Conservation (phyloP, 2,329 filamentous ascomycete species). For the Simplicillium sp. region DNA sequence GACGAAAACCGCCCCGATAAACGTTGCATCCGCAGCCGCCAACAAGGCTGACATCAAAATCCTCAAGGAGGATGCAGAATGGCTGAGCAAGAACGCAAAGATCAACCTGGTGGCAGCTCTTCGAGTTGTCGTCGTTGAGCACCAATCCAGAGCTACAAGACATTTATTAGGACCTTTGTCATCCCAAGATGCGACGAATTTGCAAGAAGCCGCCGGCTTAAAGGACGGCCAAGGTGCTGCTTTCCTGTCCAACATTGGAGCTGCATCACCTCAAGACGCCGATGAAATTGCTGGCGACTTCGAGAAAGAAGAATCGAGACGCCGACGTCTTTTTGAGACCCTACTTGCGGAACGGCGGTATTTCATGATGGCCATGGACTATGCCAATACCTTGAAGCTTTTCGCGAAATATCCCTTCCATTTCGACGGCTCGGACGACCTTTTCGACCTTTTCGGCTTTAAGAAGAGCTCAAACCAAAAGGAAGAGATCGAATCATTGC, state of each 20-base stretch:
- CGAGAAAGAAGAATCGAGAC: constrained; percentile 51
- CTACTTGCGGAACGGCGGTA: constrained; percentile 65
- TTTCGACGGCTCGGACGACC: constrained; percentile 13
- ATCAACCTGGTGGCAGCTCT: constrained; percentile 78
- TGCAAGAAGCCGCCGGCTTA: constrained; percentile 64
- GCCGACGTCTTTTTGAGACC: constrained; percentile 57
- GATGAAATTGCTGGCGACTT: constrained; percentile 50
- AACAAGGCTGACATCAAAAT: constrained; percentile 63
- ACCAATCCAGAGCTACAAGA: constrained; percentile 67
- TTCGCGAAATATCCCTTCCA: constrained; percentile 29
- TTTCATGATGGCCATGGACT: constrained; percentile 55
- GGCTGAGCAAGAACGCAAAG: constrained; percentile 69
- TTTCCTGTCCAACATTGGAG: constrained; percentile 43
- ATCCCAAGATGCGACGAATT: constrained; percentile 65
- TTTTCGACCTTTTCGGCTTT: constrained; percentile 21
- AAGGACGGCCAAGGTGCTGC: constrained; percentile 49
- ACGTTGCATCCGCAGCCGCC: constrained; percentile 60
- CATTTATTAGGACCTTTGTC: constrained; percentile 65
- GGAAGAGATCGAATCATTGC: constrained; percentile 32
- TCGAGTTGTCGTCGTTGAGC: constrained; percentile 71
- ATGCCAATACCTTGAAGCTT: constrained; percentile 37
- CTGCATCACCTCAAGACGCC: constrained; percentile 36
- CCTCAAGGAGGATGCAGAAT: constrained; percentile 77
- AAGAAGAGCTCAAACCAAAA: constrained; percentile 14
- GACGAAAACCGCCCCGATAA: constrained; percentile 77